Base-by-base conservation (phyloP, 1,284 basidiomycete species). In the Apiotrichum brassicae region DNA sequence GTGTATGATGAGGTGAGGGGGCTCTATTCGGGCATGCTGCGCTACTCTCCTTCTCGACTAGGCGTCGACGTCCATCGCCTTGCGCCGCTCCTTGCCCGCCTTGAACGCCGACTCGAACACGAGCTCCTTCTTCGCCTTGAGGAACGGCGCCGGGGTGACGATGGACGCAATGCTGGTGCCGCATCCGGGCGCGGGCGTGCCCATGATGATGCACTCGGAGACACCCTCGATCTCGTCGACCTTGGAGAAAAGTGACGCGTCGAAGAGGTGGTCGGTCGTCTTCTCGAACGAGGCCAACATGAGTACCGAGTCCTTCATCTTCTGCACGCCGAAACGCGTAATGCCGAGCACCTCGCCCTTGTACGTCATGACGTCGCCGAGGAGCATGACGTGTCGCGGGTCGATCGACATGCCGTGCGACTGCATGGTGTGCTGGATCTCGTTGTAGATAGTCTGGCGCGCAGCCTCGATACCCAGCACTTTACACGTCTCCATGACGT, bases 231-330 rank as follows among this genome's bases (percentile, higher is more conserved):
- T 95, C 50, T 81, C 82, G 66, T 99, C 95, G 48, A 85, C 91
- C 75, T 98, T 97, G 18, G 92, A 91, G 70, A 86, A 95, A 9
- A 95, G 86, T 4, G 95, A 88, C 1, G 95, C 95, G 65, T 99
- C 93, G 74, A 99, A 99, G 56, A 99, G 76, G 72, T 98, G 95
- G 75, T 98, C 95, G 12, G 95, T 98, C 24, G 95, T 98, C 77
- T 98, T 98, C 75, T 99, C 95, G 72, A 99, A 99, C 26, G 91
- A 95, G 11, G 95, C 95, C 64, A 98, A 78, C 95, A 98, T 99
- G 62, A 98, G 81, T 1, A 97, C 93, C 63, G 91, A 97, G 75
- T 99, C 95, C 76, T 98, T 98, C 91, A 98, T 98, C 76, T 98
- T 98, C 22, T 94, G 91, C n/a, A 99, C 94, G 70, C 95, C 95